Evolutionary conservation across 306 rosid species (phyloP).

Genomic region (Citrullus colocynthis): DNA sequence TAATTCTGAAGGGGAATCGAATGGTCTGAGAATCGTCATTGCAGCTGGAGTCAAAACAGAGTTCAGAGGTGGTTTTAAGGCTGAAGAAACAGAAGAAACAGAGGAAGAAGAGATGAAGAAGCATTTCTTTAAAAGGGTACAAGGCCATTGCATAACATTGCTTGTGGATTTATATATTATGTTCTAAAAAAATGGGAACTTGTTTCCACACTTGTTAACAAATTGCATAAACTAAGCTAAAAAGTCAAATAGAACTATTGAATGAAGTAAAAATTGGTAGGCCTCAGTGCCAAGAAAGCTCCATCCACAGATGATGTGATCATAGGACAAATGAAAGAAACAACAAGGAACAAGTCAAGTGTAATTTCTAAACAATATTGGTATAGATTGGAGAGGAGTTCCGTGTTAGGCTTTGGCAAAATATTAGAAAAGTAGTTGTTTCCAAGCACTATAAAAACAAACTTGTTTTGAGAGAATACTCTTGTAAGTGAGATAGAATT

Average conservation of each 20-base stretch:
- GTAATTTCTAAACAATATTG: neutral
- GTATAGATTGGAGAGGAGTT: neutral
- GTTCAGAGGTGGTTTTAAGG: constrained; percentile 15
- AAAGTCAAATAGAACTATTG: neutral
- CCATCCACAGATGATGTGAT: neutral
- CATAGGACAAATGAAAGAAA: neutral
- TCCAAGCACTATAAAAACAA: too few species aligned
- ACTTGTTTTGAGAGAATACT: too few species aligned
- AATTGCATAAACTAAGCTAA: neutral
- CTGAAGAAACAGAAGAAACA: constrained; percentile 10
- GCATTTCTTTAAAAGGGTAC: neutral
- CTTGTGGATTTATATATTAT: neutral
- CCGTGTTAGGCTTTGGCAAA: too few species aligned
- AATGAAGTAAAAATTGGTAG: neutral
- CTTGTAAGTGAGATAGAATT: too few species aligned
- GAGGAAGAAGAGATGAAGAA: neutral
- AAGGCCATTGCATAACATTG: neutral
- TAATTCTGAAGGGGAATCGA: constrained; percentile 49
- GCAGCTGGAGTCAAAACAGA: constrained; percentile 33
- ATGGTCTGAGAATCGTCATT: constrained; percentile 9
- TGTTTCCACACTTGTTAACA: neutral
- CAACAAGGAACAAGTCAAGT: neutral
- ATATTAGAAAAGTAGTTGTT: too few species aligned
- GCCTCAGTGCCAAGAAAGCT: neutral
- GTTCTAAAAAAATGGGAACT: neutral